Conservation (phyloP, 768 basidiomycete species). For the Suillus spraguei region DNA sequence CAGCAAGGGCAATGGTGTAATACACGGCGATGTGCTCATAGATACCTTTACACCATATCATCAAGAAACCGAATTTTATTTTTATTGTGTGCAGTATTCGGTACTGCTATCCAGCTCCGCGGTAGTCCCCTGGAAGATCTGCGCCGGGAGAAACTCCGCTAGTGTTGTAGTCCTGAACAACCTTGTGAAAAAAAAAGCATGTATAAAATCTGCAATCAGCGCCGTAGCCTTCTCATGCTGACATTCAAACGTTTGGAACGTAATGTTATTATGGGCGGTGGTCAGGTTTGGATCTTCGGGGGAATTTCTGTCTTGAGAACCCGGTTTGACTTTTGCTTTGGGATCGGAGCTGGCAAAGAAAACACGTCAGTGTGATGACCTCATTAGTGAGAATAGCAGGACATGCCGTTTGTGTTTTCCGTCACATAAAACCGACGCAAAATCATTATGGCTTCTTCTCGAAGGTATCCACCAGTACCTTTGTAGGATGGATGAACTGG, state of each 20-base stretch:
- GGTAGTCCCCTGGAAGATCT: background rate
- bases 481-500: slow-evolving; percentile 74
- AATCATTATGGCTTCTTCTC: slow-evolving; percentile 87
- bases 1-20: background rate
- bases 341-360: slow-evolving; percentile 70
- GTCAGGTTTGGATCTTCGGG: slow-evolving; percentile 13
- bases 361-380: slow-evolving; percentile 14
- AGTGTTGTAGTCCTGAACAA: background rate
- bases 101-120: background rate
- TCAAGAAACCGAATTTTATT: background rate
- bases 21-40: background rate
- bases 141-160: background rate
- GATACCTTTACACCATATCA: background rate
- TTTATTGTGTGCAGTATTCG: background rate
- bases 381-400: slow-evolving; percentile 6
- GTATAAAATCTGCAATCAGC: background rate
- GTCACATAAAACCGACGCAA: slow-evolving; percentile 89
- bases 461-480: slow-evolving; percentile 73
- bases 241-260: slow-evolving; percentile 3
- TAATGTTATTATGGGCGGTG: background rate
- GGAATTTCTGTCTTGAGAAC: slow-evolving; percentile 82
- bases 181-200: slow-evolving; percentile 3
- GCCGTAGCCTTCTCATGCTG: slow-evolving; percentile 1
- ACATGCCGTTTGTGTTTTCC: slow-evolving; percentile 86
- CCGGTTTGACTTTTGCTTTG: slow-evolving; percentile 85